Evolutionary conservation across 768 basidiomycete species (phyloP).

Genomic region (Trichaptum fuscoviolaceum): DNA sequence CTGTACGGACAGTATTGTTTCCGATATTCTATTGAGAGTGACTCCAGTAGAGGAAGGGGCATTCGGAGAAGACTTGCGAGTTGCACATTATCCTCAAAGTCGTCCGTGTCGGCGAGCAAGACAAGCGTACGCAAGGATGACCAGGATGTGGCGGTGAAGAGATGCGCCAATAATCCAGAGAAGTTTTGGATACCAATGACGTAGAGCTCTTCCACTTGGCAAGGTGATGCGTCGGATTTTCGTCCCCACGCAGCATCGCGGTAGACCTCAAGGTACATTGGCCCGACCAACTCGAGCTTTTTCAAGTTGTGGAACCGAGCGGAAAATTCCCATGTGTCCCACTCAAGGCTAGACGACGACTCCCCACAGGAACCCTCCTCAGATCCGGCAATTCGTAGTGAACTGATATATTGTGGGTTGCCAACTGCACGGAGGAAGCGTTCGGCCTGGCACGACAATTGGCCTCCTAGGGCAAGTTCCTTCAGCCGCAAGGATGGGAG

Average conservation of each 20-base stretch:
- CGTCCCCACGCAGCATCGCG: not conserved
- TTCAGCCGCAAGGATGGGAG: constrained; percentile 30
- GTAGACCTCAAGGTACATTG: not conserved
- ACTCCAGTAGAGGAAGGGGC: not conserved
- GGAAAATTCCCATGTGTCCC: constrained; percentile 45
- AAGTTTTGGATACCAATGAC: not conserved
- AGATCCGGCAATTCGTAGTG: constrained; percentile 45
- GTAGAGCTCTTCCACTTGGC: not conserved
- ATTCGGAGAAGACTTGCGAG: not conserved
- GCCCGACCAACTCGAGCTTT: constrained; percentile 22
- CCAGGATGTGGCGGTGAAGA: not conserved
- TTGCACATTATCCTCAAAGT: not conserved
- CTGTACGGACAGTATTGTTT: not conserved
- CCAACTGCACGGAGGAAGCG: constrained; percentile 39
- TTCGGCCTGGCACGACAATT: constrained; percentile 41
- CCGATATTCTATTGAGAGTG: not conserved
- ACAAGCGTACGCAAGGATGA: not conserved
- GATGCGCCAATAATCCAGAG: not conserved
- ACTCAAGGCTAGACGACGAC: constrained; percentile 38
- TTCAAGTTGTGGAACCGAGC: constrained; percentile 35
- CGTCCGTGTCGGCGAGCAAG: not conserved
- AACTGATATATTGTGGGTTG: constrained; percentile 34
- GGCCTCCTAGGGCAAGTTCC: constrained; percentile 34
- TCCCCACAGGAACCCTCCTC: constrained; percentile 20
- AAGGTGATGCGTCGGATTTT: not conserved